These are phyloP conservation scores for Typha latifolia DNA, from an alignment of 176 grass and related monocot genomes.

Conservation along the genomic window DNA sequence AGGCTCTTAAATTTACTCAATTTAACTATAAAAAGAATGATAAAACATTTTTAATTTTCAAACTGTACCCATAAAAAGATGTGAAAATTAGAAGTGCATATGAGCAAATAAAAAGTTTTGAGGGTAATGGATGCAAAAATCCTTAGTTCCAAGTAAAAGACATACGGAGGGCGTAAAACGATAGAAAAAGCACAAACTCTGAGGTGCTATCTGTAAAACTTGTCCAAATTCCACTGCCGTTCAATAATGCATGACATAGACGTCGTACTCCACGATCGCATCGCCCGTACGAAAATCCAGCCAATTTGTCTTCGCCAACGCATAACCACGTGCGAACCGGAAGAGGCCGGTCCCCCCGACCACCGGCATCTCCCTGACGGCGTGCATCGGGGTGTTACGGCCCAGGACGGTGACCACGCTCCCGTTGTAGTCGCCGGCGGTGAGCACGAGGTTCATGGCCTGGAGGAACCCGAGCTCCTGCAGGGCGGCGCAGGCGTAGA, in stretches of 20 bases:
- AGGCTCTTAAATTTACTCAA: too few relatives aligned
- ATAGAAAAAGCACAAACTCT: too few relatives aligned
- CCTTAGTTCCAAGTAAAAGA: too few relatives aligned
- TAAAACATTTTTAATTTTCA: too few relatives aligned
- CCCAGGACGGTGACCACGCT: slow-evolving; percentile 54
- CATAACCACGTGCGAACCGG: slow-evolving; percentile 56
- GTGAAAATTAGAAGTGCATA: too few relatives aligned
- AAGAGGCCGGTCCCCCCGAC: slow-evolving; percentile 53
- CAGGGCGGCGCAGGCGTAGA: slow-evolving; percentile 47
- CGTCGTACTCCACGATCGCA: slow-evolving; percentile 60
- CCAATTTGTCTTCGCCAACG: slow-evolving; percentile 32
- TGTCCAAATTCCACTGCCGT: too few relatives aligned
- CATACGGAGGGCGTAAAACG: too few relatives aligned
- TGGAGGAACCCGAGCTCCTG: slow-evolving; percentile 41
- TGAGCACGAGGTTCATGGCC: slow-evolving; percentile 71
- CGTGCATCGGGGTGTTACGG: slow-evolving; percentile 41
- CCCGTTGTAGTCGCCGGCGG: slow-evolving; percentile 39
- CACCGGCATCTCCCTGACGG: slow-evolving; percentile 47
- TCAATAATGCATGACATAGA: slow-evolving; percentile 48
- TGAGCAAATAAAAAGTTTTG: too few relatives aligned
- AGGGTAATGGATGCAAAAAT: too few relatives aligned
- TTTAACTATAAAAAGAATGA: too few relatives aligned
- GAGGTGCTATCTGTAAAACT: too few relatives aligned
- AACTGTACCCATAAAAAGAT: too few relatives aligned
- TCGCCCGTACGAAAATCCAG: slow-evolving; percentile 35